These are phyloP conservation scores for Asterophora parasitica DNA, from an alignment of 768 basidiomycete genomes.

Conservation along the genomic window DNA sequence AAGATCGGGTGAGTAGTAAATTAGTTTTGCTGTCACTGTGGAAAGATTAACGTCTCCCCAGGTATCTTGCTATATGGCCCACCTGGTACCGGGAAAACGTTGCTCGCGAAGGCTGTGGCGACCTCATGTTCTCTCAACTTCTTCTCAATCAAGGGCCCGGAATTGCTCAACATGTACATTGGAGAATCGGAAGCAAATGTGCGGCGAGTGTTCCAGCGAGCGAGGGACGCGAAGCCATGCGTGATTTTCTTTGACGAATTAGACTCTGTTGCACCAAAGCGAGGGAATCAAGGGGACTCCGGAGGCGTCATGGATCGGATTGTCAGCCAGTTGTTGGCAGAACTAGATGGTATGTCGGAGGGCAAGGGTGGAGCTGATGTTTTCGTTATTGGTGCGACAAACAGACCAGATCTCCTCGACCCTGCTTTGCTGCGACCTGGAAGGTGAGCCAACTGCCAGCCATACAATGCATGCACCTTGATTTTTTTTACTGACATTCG, in stretches of 20 bases:
- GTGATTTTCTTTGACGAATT: conserved; percentile 97
- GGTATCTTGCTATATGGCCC: conserved; percentile 92
- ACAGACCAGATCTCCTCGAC: conserved; percentile 89
- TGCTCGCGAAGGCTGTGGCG: conserved; percentile 94
- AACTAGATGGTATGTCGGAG: conserved; percentile 84
- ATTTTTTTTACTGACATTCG: conserved; percentile 1
- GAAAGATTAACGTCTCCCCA: conserved; percentile 22
- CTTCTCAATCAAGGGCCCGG: conserved; percentile 96
- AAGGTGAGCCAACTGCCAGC: conserved; percentile 53
- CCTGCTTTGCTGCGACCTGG: conserved; percentile 87
- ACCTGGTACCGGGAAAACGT: conserved; percentile 93
- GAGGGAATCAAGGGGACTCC: conserved; percentile 93
- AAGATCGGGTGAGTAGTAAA: conserved; percentile 65
- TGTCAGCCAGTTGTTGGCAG: conserved; percentile 90
- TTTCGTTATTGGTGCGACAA: conserved; percentile 95
- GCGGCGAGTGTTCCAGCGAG: conserved; percentile 84
- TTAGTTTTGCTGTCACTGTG: background rate
- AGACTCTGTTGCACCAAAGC: conserved; percentile 90
- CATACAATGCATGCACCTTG: background rate
- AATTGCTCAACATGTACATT: conserved; percentile 97
- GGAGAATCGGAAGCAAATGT: conserved; percentile 99
- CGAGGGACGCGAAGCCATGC: conserved; percentile 88
- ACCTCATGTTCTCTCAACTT: conserved; percentile 94
- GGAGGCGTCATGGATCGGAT: conserved; percentile 98
- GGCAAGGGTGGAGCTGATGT: conserved; percentile 63